Base-by-base conservation (phyloP, 371 early-diverging fungal genomes). In the Cokeromyces recurvatus region DNA sequence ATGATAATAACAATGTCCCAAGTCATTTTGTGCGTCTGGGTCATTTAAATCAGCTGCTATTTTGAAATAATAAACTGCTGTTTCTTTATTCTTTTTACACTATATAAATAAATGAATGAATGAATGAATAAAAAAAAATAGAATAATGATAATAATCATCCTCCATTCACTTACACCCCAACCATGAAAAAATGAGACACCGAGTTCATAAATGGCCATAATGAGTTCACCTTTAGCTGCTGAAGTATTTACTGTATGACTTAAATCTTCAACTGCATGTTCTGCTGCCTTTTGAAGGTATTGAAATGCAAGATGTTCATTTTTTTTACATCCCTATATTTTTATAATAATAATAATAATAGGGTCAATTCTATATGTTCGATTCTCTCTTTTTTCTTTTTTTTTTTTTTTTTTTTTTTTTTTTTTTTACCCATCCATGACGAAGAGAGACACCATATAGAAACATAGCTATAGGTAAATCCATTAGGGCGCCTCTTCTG, bases 61-160 rank as follows among this genome's bases (percentile, higher is more conserved):
- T 47, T 87, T 85, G 66, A 91, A 89, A 54, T 92, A 95, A 51
- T 92, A 89, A 5, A 86, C 85, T 0, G 94, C 94, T 2, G 87
- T 88, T 47, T 82, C 79, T 57, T 90, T 89, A 64, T 84, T 81
- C 59, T 86, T 90, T 31, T 77, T 58, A 38, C 64, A 64, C 61
- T 61, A 55, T 4, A 21, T 5, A 35, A 14, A 38, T n/a, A 7
- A 25, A 4, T 5, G 5, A 23, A 42, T 25, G 9, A 23, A 11
- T 23, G 5, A 12, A 47, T 47, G 12, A 19, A 24, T n/a, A n/a
- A n/a, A n/a, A n/a, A n/a, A n/a, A n/a, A n/a, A n/a, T n/a, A n/a
- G n/a, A n/a, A n/a, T n/a, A n/a, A n/a, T n/a, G n/a, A n/a, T n/a
- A 29, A 16, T 15, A 27, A 10, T 29, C 16, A 25, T 16, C 4